Conservation (phyloP, 345 rosid species). For the Arabidopsis thaliana region DNA sequence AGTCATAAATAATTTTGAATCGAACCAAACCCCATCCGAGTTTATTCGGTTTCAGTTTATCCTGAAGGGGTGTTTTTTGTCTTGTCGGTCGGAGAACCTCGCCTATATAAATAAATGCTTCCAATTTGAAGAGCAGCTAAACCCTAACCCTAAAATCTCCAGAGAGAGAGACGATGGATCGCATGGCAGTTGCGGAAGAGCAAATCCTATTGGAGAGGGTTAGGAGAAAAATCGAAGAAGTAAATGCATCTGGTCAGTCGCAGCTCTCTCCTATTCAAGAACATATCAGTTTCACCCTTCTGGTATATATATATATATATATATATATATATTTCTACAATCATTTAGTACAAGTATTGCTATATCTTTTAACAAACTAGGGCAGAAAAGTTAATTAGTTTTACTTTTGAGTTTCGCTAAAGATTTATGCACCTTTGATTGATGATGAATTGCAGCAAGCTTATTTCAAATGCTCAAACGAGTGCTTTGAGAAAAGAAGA, state of each 20-base stretch:
- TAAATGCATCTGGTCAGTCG: neutral
- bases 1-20: neutral
- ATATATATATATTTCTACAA: neutral
- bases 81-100: too few relatives aligned
- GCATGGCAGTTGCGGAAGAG: neutral
- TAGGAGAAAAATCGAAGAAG: neutral
- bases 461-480: neutral
- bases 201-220: neutral
- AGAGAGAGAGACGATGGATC: neutral
- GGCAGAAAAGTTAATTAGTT: neutral
- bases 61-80: neutral
- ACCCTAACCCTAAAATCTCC: neutral
- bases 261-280: neutral
- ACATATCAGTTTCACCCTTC: neutral
- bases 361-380: neutral
- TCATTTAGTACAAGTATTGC: neutral
- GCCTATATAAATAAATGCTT: neutral
- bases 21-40: neutral
- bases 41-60: neutral
- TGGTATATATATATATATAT: neutral
- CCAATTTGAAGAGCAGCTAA: neutral
- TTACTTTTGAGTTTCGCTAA: neutral
- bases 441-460: neutral
- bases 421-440: neutral
- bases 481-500: neutral